Conservation (phyloP, 306 rosid genomes). For the Fragaria nilgerrensis region DNA sequence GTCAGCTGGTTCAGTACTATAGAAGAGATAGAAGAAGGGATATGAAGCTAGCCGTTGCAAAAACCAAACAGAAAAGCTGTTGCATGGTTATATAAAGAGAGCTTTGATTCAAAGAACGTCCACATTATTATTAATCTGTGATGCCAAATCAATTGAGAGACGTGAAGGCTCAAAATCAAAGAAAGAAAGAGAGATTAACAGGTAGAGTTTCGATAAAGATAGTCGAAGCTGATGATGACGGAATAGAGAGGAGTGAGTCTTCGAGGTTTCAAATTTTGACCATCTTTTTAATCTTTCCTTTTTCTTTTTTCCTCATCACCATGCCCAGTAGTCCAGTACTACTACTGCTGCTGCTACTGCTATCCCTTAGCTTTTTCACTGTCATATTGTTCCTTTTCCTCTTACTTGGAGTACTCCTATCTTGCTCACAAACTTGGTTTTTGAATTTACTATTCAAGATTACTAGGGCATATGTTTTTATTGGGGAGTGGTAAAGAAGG, state of each 20-base stretch:
- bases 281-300: slow-evolving; percentile 62
- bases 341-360: neutral
- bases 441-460: slow-evolving; percentile 29
- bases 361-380: slow-evolving; percentile 54
- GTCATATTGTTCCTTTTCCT: slow-evolving; percentile 64
- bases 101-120: neutral
- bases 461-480: slow-evolving; percentile 38
- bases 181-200: slow-evolving; percentile 26
- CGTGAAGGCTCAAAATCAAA: slow-evolving; percentile 49
- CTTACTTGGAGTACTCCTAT: neutral
- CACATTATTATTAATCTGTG: slow-evolving; percentile 4
- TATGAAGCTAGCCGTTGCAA: slow-evolving; percentile 7
- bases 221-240: slow-evolving; percentile 88
- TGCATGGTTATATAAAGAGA: slow-evolving; percentile 12
- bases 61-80: slow-evolving; percentile 1
- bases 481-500: slow-evolving; percentile 98
- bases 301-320: slow-evolving; percentile 31
- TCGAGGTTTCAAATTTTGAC: slow-evolving; percentile 92
- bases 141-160: slow-evolving; percentile 16
- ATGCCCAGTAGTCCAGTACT: slow-evolving; percentile 22
- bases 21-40: neutral
- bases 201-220: slow-evolving; percentile 98
- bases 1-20: neutral
- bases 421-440: neutral
- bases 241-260: slow-evolving; percentile 62